These are phyloP conservation scores for Arbutus unedo DNA, from an alignment of 148 eudicot species.

Conservation along the genomic window DNA sequence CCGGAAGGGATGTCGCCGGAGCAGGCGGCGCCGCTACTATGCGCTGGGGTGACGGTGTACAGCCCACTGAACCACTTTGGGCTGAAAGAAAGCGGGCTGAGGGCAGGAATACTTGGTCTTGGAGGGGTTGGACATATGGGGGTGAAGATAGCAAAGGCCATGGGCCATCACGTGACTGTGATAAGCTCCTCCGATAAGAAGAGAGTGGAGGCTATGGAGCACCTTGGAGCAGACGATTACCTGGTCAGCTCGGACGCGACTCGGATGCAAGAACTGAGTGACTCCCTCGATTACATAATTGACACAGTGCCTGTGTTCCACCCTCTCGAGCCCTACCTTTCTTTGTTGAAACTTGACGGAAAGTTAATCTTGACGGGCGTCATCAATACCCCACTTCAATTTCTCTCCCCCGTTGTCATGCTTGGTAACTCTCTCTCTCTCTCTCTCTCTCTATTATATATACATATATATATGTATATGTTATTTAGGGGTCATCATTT, in stretches of 20 bases:
- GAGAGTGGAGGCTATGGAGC: conserved; percentile 69
- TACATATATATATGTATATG: too few species aligned
- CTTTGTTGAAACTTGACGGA: conserved; percentile 54
- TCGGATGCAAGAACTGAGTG: conserved; percentile 41
- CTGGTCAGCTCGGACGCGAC: conserved; percentile 61
- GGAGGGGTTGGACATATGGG: conserved; percentile 99
- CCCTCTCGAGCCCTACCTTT: conserved; percentile 73
- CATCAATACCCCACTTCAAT: too few species aligned
- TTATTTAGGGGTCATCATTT: too few species aligned
- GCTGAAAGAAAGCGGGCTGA: conserved; percentile 58
- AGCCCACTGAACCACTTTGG: conserved; percentile 89
- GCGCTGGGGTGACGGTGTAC: conserved; percentile 93
- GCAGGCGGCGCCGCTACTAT: conserved; percentile 91
- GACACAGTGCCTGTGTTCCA: conserved; percentile 81
- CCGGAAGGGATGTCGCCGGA: conserved; percentile 88
- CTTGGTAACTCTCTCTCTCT: conserved; percentile 44
- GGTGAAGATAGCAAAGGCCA: conserved; percentile 84
- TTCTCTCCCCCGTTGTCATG: conserved; percentile 71
- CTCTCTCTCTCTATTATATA: background rate
- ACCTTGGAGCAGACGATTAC: conserved; percentile 79
- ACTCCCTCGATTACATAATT: conserved; percentile 67
- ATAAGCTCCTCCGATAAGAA: conserved; percentile 88
- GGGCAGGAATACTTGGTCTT: conserved; percentile 81
- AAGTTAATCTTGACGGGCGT: conserved; percentile 78
- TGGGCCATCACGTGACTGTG: conserved; percentile 92